Percentiles rank a stretch among this genome's conserved stretches.
phyloP scores from a whole-genome alignment of 805 yeast species.

The Lipomyces anomalus region DNA sequence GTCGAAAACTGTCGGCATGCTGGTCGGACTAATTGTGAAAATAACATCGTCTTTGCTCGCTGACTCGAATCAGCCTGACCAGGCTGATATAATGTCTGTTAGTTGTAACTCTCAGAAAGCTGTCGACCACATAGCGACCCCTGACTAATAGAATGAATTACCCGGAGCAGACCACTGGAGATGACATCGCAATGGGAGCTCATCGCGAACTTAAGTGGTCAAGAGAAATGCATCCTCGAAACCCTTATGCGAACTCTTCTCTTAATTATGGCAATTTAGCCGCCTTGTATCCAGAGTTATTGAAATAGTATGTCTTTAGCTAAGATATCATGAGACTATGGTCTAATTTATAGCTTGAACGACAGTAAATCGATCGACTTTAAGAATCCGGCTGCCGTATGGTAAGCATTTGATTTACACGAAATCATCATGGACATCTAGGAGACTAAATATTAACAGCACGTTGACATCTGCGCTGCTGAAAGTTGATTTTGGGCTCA shows the following conservation, averaged over 20 bases:
- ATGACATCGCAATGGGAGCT: no score
- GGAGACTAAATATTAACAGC: constrained; percentile 3
- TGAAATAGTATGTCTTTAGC: constrained; percentile 9
- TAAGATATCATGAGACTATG: not conserved
- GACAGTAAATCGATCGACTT: constrained; percentile 10
- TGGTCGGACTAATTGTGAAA: no score
- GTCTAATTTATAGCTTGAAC: constrained; percentile 3
- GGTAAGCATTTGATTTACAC: constrained; percentile 5
- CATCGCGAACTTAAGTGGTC: no score
- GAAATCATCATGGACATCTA: not conserved
- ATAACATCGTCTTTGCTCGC: no score
- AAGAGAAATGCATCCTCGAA: constrained; percentile 21
- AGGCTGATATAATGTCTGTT: no score
- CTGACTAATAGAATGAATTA: no score
- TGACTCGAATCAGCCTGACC: no score
- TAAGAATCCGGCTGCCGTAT: constrained; percentile 11
- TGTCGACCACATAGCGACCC: no score
- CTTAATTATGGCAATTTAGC: constrained; percentile 17
- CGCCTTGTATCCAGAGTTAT: constrained; percentile 8
- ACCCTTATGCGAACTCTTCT: constrained; percentile 2
- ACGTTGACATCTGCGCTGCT: constrained; percentile 16
- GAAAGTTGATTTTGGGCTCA: constrained; percentile 14
- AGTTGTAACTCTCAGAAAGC: no score
- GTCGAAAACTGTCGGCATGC: not conserved
- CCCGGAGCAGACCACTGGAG: no score